Percentiles rank a stretch among this genome's conserved stretches.
Evolutionary conservation across 345 rosid species (phyloP).

Genomic region (Melastoma malabathricum): DNA sequence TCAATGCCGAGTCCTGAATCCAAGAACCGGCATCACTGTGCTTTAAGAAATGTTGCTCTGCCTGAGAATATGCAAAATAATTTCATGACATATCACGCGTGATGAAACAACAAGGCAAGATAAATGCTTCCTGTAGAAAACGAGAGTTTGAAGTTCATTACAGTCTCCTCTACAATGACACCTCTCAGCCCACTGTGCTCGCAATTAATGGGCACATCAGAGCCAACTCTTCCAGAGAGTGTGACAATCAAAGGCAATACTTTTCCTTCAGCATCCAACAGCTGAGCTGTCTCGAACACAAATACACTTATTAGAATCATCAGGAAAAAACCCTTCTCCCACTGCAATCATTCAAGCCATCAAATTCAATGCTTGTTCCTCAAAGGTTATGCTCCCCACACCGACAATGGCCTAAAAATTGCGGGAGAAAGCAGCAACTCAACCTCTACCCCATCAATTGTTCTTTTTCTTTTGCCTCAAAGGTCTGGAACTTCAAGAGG

Average conservation of each 20-base stretch:
- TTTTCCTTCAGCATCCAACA: conserved; percentile 65
- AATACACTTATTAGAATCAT: neutral
- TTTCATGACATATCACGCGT: neutral
- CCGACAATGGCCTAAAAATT: no score
- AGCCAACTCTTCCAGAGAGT: conserved; percentile 68
- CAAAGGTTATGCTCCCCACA: no score
- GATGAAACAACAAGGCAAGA: neutral
- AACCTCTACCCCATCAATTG: no score
- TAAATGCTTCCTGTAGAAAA: neutral
- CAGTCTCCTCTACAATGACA: conserved; percentile 75
- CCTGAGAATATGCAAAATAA: conserved; percentile 31
- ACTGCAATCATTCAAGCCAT: neutral
- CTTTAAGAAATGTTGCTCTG: conserved; percentile 81
- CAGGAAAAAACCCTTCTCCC: neutral
- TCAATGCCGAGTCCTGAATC: conserved; percentile 93
- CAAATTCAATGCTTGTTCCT: neutral
- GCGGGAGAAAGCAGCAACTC: no score
- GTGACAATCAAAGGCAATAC: conserved; percentile 61
- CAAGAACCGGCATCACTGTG: conserved; percentile 97
- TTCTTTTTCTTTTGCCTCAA: no score
- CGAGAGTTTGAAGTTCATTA: conserved; percentile 10
- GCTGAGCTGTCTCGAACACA: conserved; percentile 41
- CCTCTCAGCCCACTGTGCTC: conserved; percentile 69
- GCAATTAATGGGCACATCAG: conserved; percentile 71
- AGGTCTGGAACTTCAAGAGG: no score